Conservation (phyloP, 1,284 basidiomycete genomes). For the Anthracocystis walkeri region DNA sequence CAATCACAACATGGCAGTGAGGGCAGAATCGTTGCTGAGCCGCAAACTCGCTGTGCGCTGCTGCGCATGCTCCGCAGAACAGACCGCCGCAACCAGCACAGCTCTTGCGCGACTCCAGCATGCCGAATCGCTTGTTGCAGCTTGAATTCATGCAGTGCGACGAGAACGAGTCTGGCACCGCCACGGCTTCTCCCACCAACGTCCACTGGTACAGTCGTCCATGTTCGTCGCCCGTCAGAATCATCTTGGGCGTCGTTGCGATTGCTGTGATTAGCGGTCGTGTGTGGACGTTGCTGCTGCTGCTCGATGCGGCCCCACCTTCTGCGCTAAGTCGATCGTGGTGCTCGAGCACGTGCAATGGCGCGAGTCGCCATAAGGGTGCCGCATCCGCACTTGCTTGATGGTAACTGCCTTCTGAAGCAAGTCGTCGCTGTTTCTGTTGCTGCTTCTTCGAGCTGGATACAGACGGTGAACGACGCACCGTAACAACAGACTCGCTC, state of each 20-base stretch:
- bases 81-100: slow-evolving; percentile 60
- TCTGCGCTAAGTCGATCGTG: slow-evolving; percentile 38
- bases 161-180: slow-evolving; percentile 46
- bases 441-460: slow-evolving; percentile 9
- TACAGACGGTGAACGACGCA: slow-evolving; percentile 13
- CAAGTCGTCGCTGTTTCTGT: slow-evolving; percentile 22
- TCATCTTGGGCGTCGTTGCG: slow-evolving; percentile 24
- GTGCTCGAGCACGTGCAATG: slow-evolving; percentile 56
- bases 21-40: slow-evolving; percentile 40
- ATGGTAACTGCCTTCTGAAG: slow-evolving; percentile 11
- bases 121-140: slow-evolving; percentile 55
- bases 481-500: neutral
- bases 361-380: slow-evolving; percentile 43
- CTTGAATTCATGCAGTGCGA: slow-evolving; percentile 46
- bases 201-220: slow-evolving; percentile 64
- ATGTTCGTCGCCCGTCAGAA: slow-evolving; percentile 60
- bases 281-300: slow-evolving; percentile 1
- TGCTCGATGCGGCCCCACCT: neutral
- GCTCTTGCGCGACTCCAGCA: slow-evolving; percentile 52
- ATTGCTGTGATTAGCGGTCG: slow-evolving; percentile 45
- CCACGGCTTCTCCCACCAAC: slow-evolving; percentile 59
- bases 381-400: neutral
- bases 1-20: slow-evolving; percentile 29
- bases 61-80: slow-evolving; percentile 56
- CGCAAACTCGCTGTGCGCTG: slow-evolving; percentile 24